These are phyloP conservation scores for Camellia japonica DNA, from an alignment of 148 eudicot genomes.

Conservation along the genomic window DNA sequence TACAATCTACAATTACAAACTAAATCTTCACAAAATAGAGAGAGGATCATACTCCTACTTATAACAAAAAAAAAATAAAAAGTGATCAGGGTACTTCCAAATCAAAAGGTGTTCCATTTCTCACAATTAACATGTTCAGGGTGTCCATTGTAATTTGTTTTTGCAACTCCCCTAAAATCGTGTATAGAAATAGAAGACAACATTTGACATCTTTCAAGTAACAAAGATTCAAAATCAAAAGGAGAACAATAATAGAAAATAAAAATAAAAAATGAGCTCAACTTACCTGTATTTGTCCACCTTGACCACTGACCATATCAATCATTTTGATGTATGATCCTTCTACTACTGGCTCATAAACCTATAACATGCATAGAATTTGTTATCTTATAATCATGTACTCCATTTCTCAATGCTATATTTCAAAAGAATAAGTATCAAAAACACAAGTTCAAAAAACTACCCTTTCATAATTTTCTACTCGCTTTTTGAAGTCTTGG, in stretches of 20 bases:
- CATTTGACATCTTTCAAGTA: not conserved
- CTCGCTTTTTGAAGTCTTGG: constrained; percentile 78
- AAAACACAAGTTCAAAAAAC: constrained; percentile 19
- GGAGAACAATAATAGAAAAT: not conserved
- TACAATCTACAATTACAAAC: not conserved
- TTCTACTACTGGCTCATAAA: constrained; percentile 95
- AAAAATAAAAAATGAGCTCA: not conserved
- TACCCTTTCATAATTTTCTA: constrained; percentile 92
- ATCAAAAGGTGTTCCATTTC: not conserved
- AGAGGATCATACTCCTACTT: not conserved
- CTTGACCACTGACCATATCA: constrained; percentile 91
- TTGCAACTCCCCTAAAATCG: not conserved
- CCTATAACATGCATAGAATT: constrained; percentile 39
- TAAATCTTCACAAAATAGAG: not conserved
- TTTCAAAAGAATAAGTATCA: constrained; percentile 7
- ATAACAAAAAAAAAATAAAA: not conserved
- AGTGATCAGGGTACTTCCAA: not conserved
- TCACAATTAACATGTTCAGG: not conserved
- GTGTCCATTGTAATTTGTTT: not conserved
- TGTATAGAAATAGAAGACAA: not conserved
- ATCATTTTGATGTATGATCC: constrained; percentile 98
- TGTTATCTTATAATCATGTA: not conserved
- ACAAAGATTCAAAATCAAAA: not conserved
- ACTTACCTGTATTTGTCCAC: constrained; percentile 95
- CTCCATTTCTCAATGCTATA: not conserved